These are phyloP conservation scores for Citeromyces siamensis DNA, from an alignment of 1,139 yeast genomes.

Conservation along the genomic window DNA sequence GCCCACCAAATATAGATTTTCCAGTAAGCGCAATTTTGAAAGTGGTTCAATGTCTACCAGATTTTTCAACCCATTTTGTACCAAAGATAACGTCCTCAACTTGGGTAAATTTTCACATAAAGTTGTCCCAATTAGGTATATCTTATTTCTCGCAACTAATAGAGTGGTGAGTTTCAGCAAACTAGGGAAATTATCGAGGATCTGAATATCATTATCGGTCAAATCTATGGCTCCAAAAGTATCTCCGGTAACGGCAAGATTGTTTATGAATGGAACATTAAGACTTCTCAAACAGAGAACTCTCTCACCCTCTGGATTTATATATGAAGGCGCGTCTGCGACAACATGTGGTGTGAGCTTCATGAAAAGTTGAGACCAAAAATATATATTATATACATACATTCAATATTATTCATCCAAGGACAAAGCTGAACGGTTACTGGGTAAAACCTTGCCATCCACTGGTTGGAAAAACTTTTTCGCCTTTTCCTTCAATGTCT, in stretches of 20 bases:
- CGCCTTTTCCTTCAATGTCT: conserved; percentile 22
- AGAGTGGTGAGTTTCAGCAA: conserved; percentile 33
- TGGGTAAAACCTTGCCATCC: conserved; percentile 38
- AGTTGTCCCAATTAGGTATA: conserved; percentile 24
- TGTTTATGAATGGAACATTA: conserved; percentile 27
- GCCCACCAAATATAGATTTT: conserved; percentile 38
- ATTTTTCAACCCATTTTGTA: conserved; percentile 34
- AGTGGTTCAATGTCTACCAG: conserved; percentile 28
- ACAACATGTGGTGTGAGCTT: conserved; percentile 38
- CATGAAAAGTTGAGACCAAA: conserved; percentile 26
- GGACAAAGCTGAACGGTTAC: conserved; percentile 49
- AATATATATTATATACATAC: conserved; percentile 1
- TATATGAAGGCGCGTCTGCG: conserved; percentile 34
- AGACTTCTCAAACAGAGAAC: conserved; percentile 28
- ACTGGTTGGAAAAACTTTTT: conserved; percentile 27
- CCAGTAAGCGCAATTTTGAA: conserved; percentile 23
- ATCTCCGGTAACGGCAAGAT: conserved; percentile 27
- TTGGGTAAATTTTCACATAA: conserved; percentile 27
- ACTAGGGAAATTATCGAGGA: conserved; percentile 38
- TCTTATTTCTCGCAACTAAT: conserved; percentile 47
- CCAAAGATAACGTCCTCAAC: conserved; percentile 35
- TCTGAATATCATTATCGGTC: conserved; percentile 49
- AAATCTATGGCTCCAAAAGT: conserved; percentile 43
- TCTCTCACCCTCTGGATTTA: conserved; percentile 31
- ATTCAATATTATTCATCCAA: conserved; percentile 25